phyloP scores from a whole-genome alignment of 2,329 filamentous ascomycete genomes.

The Ophiostoma piceae region DNA sequence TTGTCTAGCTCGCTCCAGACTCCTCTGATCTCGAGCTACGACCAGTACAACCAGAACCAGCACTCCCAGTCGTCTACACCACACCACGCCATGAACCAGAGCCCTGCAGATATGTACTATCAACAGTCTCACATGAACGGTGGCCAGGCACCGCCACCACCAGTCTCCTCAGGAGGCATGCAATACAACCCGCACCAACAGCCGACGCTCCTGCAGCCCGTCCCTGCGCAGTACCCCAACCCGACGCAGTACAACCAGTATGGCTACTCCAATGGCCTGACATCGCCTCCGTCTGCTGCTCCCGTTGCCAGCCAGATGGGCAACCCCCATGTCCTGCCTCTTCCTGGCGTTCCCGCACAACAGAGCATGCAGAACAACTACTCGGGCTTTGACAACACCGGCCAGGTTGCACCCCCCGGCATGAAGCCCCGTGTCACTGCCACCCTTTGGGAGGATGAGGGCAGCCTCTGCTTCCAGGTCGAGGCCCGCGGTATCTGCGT shows the following conservation, averaged over 20 bases:
- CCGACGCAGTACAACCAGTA: slow-evolving; percentile 61
- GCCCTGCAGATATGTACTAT: slow-evolving; percentile 79
- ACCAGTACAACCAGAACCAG: slow-evolving; percentile 38
- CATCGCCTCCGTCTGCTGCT: slow-evolving; percentile 67
- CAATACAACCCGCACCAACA: slow-evolving; percentile 74
- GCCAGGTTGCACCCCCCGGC: slow-evolving; percentile 83
- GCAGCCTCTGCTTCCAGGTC: slow-evolving; percentile 94
- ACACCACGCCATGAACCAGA: slow-evolving; percentile 69
- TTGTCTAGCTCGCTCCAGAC: slow-evolving; percentile 30
- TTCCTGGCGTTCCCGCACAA: slow-evolving; percentile 55
- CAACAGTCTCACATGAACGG: slow-evolving; percentile 69
- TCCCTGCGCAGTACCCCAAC: slow-evolving; percentile 62
- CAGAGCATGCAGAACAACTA: slow-evolving; percentile 50
- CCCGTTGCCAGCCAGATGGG: slow-evolving; percentile 68
- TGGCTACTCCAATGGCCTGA: slow-evolving; percentile 68
- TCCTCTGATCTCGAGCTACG: slow-evolving; percentile 34
- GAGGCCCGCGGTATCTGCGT: slow-evolving; percentile 96
- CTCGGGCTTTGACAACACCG: slow-evolving; percentile 68
- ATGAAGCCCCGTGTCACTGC: slow-evolving; percentile 97
- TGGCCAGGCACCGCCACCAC: slow-evolving; percentile 66
- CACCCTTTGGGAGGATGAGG: slow-evolving; percentile 97
- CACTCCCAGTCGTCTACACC: slow-evolving; percentile 36
- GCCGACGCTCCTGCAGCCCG: slow-evolving; percentile 68
- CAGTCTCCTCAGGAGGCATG: slow-evolving; percentile 67
- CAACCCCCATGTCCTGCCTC: slow-evolving; percentile 60